Percentiles rank a stretch among this genome's conserved stretches.
Conservation (phyloP, 164 flowering plant species). For the Chimonanthus salicifolius region DNA sequence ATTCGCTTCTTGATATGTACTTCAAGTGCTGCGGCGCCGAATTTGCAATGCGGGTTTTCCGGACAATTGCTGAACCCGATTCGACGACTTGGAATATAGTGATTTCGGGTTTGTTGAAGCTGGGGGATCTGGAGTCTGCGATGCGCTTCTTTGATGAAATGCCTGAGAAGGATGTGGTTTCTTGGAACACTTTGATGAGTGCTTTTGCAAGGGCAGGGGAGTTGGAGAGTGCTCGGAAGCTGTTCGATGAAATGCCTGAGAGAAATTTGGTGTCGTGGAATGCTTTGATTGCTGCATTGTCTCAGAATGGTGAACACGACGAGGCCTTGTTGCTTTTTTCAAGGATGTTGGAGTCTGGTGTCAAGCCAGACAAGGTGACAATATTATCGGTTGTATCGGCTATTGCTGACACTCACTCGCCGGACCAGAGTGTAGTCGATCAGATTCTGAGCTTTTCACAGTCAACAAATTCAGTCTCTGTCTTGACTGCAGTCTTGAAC, state of each 20-base stretch:
- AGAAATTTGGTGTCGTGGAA: constrained; percentile 22
- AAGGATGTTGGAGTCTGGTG: constrained; percentile 12
- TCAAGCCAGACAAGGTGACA: constrained; percentile 14
- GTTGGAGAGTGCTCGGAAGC: constrained; percentile 9
- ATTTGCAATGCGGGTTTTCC: constrained; percentile 13
- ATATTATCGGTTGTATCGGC: constrained; percentile 18
- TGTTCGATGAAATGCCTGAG: constrained; percentile 18
- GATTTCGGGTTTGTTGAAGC: constrained; percentile 9
- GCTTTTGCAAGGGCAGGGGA: constrained; percentile 21
- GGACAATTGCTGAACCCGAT: constrained; percentile 10
- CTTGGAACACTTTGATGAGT: constrained; percentile 23
- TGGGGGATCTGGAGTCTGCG: constrained; percentile 14
- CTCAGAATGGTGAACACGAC: constrained; percentile 16
- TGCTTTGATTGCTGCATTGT: constrained; percentile 16
- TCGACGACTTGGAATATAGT: constrained; percentile 22
- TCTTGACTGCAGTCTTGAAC: constrained; percentile 16
- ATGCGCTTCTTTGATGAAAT: constrained; percentile 15
- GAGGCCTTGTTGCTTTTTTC: constrained; percentile 15
- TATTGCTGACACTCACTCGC: constrained; percentile 3
- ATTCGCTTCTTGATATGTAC: constrained; percentile 18
- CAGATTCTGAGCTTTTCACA: constrained; percentile 6
- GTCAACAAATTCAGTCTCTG: constrained; percentile 15
- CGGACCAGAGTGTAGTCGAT: constrained; percentile 6
- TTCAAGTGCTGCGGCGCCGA: constrained; percentile 11
- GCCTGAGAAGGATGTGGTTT: constrained; percentile 16